Conservation (phyloP, 2,329 filamentous ascomycete genomes). For the Diaporthe sp. region DNA sequence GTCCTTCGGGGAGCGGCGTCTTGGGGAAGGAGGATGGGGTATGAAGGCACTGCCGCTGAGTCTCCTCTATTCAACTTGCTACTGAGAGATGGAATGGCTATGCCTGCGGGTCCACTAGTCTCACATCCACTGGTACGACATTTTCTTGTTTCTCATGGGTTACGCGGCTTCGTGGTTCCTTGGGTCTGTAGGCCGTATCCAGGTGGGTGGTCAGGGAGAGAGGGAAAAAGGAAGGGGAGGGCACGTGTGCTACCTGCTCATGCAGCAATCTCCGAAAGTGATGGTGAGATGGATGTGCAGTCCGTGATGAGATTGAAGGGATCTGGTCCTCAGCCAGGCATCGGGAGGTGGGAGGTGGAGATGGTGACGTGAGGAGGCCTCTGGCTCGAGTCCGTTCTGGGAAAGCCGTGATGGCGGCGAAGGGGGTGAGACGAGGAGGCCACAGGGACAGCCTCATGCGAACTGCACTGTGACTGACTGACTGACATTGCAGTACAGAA, state of each 20-base stretch:
- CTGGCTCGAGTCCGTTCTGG: constrained; percentile 31
- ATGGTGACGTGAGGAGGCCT: constrained; percentile 24
- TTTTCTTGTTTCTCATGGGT: not conserved
- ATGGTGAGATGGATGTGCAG: constrained; percentile 3
- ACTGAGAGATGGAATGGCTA: not conserved
- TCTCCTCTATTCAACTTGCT: not conserved
- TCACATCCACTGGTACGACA: no score
- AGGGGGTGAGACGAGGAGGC: constrained; percentile 17
- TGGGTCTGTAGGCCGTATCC: not conserved
- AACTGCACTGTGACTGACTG: constrained; percentile 30
- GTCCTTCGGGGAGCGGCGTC: not conserved
- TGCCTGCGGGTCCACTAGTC: not conserved
- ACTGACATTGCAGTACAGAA: not conserved
- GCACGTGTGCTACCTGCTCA: not conserved
- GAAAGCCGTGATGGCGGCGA: constrained; percentile 35
- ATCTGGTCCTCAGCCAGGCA: not conserved
- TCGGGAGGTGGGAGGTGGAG: constrained; percentile 18
- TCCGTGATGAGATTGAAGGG: not conserved
- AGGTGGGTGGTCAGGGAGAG: not conserved
- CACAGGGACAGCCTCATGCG: constrained; percentile 5
- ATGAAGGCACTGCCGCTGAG: not conserved
- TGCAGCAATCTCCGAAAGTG: constrained; percentile 10
- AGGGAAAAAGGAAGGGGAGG: not conserved
- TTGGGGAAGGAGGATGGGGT: not conserved
- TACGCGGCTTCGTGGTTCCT: not conserved